Percentiles rank a stretch among this genome's conserved stretches.
Evolutionary conservation across 176 grass and related monocot species (phyloP).

Genomic region (Hordeum vulgare): DNA sequence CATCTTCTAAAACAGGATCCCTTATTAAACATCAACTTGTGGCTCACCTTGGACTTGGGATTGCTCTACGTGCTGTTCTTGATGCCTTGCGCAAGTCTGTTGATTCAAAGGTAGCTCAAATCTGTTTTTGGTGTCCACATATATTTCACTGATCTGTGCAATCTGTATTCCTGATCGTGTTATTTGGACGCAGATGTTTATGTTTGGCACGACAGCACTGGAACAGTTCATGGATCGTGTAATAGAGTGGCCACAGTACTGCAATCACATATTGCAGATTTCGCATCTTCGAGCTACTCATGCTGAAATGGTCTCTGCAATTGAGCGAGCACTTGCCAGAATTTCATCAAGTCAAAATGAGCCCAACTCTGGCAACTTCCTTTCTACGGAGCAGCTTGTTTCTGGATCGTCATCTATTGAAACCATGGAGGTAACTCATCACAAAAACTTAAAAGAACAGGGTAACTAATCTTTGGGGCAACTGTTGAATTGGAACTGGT

Average conservation of each 20-base stretch:
- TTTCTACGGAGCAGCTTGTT: slow-evolving; percentile 56
- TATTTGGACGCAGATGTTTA: slow-evolving; percentile 76
- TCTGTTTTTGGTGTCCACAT: background rate
- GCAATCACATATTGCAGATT: slow-evolving; percentile 96
- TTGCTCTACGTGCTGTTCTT: slow-evolving; percentile 80
- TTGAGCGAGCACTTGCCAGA: slow-evolving; percentile 66
- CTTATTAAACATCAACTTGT: slow-evolving; percentile 89
- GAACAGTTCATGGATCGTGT: slow-evolving; percentile 81
- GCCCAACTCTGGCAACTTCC: slow-evolving; percentile 34
- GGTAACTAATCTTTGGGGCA: background rate
- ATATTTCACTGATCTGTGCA: background rate
- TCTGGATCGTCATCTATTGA: slow-evolving; percentile 49
- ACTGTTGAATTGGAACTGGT: slow-evolving; percentile 17
- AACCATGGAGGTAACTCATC: slow-evolving; percentile 50
- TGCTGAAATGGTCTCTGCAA: slow-evolving; percentile 59
- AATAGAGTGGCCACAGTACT: slow-evolving; percentile 83
- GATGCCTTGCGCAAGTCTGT: slow-evolving; percentile 82
- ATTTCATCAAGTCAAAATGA: slow-evolving; percentile 82
- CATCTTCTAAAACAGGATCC: slow-evolving; percentile 40
- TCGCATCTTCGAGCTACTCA: slow-evolving; percentile 81
- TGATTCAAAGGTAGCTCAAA: slow-evolving; percentile 64
- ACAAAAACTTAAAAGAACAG: background rate
- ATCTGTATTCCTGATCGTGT: slow-evolving; percentile 7
- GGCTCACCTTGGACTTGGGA: slow-evolving; percentile 53
- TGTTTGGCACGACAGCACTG: slow-evolving; percentile 77